Evolutionary conservation across 306 rosid genomes (phyloP).

Genomic region (Begonia peltatifolia): DNA sequence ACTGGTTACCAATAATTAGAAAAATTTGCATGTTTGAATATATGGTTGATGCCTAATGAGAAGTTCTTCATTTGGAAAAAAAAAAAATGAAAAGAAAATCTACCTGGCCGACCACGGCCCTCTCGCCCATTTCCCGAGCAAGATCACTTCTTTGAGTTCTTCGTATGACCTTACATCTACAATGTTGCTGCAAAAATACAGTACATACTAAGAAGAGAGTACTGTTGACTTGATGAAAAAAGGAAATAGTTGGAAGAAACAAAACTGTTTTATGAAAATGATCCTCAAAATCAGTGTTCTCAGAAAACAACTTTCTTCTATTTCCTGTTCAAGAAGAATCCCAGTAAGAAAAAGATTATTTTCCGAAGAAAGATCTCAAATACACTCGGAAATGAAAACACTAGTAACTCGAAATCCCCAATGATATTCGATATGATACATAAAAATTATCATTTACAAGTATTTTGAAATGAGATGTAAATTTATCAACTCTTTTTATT

Average conservation of each 20-base stretch:
- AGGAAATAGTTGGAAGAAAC: neutral
- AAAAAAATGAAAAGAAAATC: neutral
- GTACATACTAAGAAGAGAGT: neutral
- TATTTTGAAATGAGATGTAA: too few species aligned
- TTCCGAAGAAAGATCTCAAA: neutral
- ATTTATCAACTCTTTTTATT: too few species aligned
- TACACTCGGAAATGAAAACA: neutral
- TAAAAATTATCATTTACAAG: too few species aligned
- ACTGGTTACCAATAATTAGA: slow-evolving; percentile 26
- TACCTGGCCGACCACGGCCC: slow-evolving; percentile 99
- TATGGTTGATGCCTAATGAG: too few species aligned
- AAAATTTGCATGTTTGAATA: neutral
- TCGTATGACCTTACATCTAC: slow-evolving; percentile 74
- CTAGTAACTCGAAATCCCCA: too few species aligned
- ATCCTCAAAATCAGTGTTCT: too few species aligned
- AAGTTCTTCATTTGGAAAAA: neutral
- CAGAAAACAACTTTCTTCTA: too few species aligned
- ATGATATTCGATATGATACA: too few species aligned
- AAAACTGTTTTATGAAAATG: neutral
- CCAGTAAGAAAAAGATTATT: too few species aligned
- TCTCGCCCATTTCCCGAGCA: slow-evolving; percentile 96
- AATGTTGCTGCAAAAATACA: slow-evolving; percentile 49
- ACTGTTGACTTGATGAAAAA: slow-evolving; percentile 4
- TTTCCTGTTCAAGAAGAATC: too few species aligned
- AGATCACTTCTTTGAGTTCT: slow-evolving; percentile 80